Base-by-base conservation (phyloP, 495 filamentous ascomycete genomes). In the Annulohypoxylon moriforme region DNA sequence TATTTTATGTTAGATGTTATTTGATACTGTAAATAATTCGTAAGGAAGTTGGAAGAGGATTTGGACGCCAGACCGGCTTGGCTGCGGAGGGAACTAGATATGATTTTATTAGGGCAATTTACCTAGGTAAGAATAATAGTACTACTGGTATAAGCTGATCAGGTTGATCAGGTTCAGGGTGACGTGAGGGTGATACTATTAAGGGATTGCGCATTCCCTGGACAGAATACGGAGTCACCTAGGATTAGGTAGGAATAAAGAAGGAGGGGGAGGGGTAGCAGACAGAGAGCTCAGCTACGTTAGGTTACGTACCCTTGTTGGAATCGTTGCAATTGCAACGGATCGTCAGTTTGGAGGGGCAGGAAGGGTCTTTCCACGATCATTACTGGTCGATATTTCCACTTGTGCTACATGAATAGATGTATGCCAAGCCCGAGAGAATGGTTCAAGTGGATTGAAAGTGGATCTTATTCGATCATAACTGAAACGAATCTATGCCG, bases 181-280 rank as follows among this genome's bases (percentile, higher is more conserved):
- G 67, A 69, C 60, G 69, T 72, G 69, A 72, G 25, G 64, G 64
- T 66, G 68, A 67, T 55, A 64, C 44, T 65, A 63, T 61, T 71
- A 67, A 71, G 44, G 49, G 57, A 67, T 44, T 47, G 24, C 55
- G 22, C 42, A 57, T 65, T 56, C 29, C 57, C 56, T 52, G 62
- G 18, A 62, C 24, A 55, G 6, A n/a, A 18, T 33, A 55, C 13
- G 55, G 25, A 33, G 25, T 31, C 25, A 55, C 25, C 29, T 55
- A 55, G 25, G 42, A 44, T 49, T 44, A 40, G 36, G 36, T 40
- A 40, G 36, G 36, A 40, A 40, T 18, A 20, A 52, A 40, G 36
- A 67, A 71, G 67, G 72, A 74, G 72, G 72, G 72, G 72, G 72
- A 74, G 72, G 72, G 72, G 72, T 68, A 68, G 59, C 22, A 57